Evolutionary conservation across 495 filamentous ascomycete species (phyloP).

Genomic region (Xylaria acuta): DNA sequence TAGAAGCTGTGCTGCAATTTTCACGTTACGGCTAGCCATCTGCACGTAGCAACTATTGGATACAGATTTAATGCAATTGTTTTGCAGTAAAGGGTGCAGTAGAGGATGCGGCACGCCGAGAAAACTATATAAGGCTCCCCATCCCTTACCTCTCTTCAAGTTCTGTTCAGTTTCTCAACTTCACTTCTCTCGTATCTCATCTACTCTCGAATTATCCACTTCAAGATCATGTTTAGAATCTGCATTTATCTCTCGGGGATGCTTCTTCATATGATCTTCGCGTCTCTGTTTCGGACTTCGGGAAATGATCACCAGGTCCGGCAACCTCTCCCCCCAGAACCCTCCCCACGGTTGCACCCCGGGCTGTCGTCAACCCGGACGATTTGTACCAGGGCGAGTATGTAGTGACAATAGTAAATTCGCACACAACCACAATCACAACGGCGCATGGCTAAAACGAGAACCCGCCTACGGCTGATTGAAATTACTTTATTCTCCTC

Average conservation of each 20-base stretch:
- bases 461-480: constrained; percentile 15
- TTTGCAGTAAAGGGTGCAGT: no score
- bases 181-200: not conserved
- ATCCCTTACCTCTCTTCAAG: not conserved
- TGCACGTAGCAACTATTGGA: no score
- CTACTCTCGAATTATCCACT: not conserved
- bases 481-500: constrained; percentile 10
- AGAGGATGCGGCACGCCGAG: no score
- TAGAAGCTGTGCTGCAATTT: no score
- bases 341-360: not conserved
- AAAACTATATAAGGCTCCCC: not conserved
- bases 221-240: not conserved
- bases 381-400: constrained; percentile 26
- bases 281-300: not conserved
- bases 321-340: no score
- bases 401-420: constrained; percentile 35
- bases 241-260: not conserved
- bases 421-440: constrained; percentile 33
- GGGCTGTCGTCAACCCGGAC: not conserved
- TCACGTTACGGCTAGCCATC: no score
- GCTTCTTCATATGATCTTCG: not conserved
- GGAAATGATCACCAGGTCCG: not conserved
- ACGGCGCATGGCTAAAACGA: constrained; percentile 30
- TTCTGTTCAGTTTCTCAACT: no score
- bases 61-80: no score